Percentiles rank a stretch among this genome's conserved stretches.
These are phyloP conservation scores for Prunus salicina DNA, from an alignment of 306 rosid species.

Conservation along the genomic window DNA sequence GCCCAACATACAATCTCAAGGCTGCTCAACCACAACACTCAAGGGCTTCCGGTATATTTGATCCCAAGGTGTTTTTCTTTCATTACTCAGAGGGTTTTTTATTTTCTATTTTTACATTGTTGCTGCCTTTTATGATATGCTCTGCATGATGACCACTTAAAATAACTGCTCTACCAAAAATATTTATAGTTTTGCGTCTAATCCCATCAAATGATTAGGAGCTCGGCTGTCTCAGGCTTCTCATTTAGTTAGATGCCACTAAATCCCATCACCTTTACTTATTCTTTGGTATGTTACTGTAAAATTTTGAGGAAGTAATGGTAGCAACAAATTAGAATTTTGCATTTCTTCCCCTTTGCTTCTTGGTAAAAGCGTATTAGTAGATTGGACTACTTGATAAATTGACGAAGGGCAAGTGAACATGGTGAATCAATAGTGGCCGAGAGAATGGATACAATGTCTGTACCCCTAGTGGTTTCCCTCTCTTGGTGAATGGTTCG, in stretches of 20 bases:
- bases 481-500: background rate
- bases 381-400: background rate
- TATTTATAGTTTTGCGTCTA: constrained; percentile 9
- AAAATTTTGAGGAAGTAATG: background rate
- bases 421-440: background rate
- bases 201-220: background rate
- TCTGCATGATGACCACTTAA: constrained; percentile 5
- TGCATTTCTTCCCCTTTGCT: background rate
- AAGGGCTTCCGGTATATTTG: constrained; percentile 44
- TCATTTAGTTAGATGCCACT: background rate
- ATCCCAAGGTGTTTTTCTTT: constrained; percentile 50
- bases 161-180: background rate
- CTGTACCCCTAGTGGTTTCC: background rate
- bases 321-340: background rate
- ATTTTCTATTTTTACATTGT: background rate
- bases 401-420: background rate
- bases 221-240: background rate
- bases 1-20: constrained; percentile 64
- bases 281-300: background rate
- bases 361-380: background rate
- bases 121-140: constrained; percentile 14
- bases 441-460: background rate
- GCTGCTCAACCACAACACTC: constrained; percentile 37
- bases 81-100: constrained; percentile 13
- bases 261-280: background rate